Conservation (phyloP, 768 basidiomycete species). For the Hygrophorus pudorinus region DNA sequence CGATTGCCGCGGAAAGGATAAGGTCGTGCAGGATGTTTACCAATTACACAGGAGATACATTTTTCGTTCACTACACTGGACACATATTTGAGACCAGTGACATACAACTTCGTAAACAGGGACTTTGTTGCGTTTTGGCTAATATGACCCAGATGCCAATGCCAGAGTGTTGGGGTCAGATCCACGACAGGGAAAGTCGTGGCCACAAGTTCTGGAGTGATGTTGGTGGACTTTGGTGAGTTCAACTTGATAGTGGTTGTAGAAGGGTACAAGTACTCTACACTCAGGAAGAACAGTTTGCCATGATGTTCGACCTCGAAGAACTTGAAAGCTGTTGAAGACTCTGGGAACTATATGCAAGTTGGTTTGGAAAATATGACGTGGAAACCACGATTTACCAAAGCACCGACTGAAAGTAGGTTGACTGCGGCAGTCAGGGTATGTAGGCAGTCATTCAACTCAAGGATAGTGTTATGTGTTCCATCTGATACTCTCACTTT, state of each 20-base stretch:
- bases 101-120: too few relatives aligned
- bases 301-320: too few relatives aligned
- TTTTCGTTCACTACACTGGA: constrained; percentile 2
- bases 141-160: constrained; percentile 17
- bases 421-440: too few relatives aligned
- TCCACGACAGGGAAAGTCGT: constrained; percentile 1
- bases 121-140: constrained; percentile 11
- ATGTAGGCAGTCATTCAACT: too few relatives aligned
- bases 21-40: constrained; percentile 14
- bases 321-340: background rate
- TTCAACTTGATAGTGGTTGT: background rate
- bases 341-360: constrained; percentile 3
- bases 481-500: background rate
- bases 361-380: constrained; percentile 4
- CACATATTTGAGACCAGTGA: constrained; percentile 3
- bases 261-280: too few relatives aligned
- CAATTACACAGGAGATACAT: too few relatives aligned
- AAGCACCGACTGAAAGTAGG: too few relatives aligned
- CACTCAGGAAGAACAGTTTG: background rate
- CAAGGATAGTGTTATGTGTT: constrained; percentile 1
- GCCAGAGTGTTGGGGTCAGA: constrained; percentile 19
- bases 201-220: constrained; percentile 1
- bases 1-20: background rate
- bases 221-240: too few relatives aligned
- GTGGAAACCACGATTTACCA: constrained; percentile 9